Base-by-base conservation (phyloP, 371 early-diverging fungal species). In the Mucor indicus region DNA sequence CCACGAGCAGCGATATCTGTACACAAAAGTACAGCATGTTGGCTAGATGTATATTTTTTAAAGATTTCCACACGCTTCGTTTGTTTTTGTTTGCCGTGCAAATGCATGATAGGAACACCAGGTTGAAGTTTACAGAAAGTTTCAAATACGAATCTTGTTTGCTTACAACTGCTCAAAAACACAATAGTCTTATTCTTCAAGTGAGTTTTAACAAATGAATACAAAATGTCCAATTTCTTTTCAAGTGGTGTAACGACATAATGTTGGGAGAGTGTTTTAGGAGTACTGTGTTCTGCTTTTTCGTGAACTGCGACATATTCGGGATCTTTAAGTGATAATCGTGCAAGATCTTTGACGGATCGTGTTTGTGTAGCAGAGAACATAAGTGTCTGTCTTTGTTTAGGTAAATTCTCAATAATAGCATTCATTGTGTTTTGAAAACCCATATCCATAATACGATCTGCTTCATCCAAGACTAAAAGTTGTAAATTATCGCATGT, bases 1-100 rank as follows among this genome's bases (percentile, higher is more conserved):
- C 99, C 99, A 62, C 96, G 87, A 6, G 96, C 92, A 15, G 97
- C 98, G 51, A 99, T 84, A 67, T 99, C 99, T 0, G 99, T 99
- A 50, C 92, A 89, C 60, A 98, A 87, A 44, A 98, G 55, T 30
- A 86, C 86, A 11, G 86, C 86, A 23, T 80, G 76, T 44, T 83
- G 83, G 50, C 80, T 85, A 7, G 81, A 65, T 5, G 83, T 87
- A 58, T 93, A 98, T 35, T 87, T 78, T 49, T 90, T 83, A 59
- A 91, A 96, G 31, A 95, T 92, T 54, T 91, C 91, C 0, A 93
- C 80, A 51, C 98, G 85, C 57, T 91, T 91, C 23, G 81, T 80
- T 63, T 97, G 97, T 67, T 94, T 95, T 71, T 97, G 96, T 50
- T 92, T 93, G 39, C 98, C 98, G 57, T 97, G 95, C 27, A 98